phyloP scores from a whole-genome alignment of 2,329 filamentous ascomycete species.

The Penicillium sclerotiorum region DNA sequence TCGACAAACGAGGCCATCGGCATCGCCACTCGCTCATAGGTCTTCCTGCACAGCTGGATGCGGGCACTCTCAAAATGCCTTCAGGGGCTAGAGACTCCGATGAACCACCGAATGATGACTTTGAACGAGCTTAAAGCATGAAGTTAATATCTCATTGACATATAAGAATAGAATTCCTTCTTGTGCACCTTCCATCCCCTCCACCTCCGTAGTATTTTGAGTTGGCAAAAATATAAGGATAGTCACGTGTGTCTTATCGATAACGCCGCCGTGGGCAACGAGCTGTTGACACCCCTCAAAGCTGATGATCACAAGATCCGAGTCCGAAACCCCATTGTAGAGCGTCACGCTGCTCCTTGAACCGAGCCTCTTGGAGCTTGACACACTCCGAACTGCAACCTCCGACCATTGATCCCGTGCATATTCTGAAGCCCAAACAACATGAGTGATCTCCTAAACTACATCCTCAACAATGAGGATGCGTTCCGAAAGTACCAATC shows the following conservation, averaged over 20 bases:
- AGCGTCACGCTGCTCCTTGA: not conserved
- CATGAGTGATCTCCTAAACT: slow-evolving; percentile 67
- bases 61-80: slow-evolving; percentile 50
- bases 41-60: slow-evolving; percentile 54
- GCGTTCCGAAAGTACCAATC: slow-evolving; percentile 57
- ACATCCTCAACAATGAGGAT: slow-evolving; percentile 62
- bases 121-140: slow-evolving; percentile 46
- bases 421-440: not conserved
- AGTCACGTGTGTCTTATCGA: slow-evolving; percentile 32
- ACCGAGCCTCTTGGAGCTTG: too few relatives aligned
- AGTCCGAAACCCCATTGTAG: not conserved
- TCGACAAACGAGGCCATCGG: slow-evolving; percentile 57
- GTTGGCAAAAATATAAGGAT: not conserved
- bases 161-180: slow-evolving; percentile 25
- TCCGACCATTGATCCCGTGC: not conserved
- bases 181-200: not conserved
- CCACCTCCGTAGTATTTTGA: not conserved
- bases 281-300: slow-evolving; percentile 2
- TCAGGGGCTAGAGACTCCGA: slow-evolving; percentile 38
- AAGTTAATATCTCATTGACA: slow-evolving; percentile 23
- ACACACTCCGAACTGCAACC: not conserved
- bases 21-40: slow-evolving; percentile 60
- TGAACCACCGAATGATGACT: slow-evolving; percentile 46
- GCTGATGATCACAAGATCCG: not conserved
- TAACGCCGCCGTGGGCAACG: slow-evolving; percentile 22